phyloP scores from a whole-genome alignment of 495 filamentous ascomycete species.

The Jackrogersella minutella region DNA sequence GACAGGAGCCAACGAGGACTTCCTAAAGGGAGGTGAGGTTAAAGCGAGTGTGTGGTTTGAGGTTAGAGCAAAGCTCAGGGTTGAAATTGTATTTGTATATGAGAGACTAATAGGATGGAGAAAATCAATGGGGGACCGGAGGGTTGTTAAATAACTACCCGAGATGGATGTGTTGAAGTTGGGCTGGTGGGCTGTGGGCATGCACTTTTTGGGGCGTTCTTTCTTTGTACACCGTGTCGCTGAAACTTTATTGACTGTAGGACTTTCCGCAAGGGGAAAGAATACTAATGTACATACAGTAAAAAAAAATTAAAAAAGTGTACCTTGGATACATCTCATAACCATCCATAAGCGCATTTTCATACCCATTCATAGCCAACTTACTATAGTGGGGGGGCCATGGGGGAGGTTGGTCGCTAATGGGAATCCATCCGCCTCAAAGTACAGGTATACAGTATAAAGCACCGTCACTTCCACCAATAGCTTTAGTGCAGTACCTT shows the following conservation, averaged over 20 bases:
- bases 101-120: constrained; percentile 44
- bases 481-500: not conserved
- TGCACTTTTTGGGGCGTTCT: constrained; percentile 13
- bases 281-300: constrained; percentile 21
- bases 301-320: too few relatives aligned
- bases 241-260: constrained; percentile 18
- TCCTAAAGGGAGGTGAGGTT: constrained; percentile 56
- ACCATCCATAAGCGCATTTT: too few relatives aligned
- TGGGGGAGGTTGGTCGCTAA: constrained; percentile 26
- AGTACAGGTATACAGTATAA: constrained; percentile 34
- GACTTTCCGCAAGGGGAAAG: constrained; percentile 37
- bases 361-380: too few relatives aligned
- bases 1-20: constrained; percentile 72
- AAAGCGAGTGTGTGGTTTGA: constrained; percentile 62
- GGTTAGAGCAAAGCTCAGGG: constrained; percentile 51
- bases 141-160: constrained; percentile 42
- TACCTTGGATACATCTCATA: constrained; percentile 1
- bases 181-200: constrained; percentile 11
- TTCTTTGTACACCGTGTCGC: constrained; percentile 30
- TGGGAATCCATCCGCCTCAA: constrained; percentile 12
- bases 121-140: constrained; percentile 45
- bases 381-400: constrained; percentile 18
- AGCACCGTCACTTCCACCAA: constrained; percentile 4
- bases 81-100: constrained; percentile 42
- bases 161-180: constrained; percentile 32